Conservation (phyloP, 176 grass and related monocot species). For the Rhynchospora breviuscula region DNA sequence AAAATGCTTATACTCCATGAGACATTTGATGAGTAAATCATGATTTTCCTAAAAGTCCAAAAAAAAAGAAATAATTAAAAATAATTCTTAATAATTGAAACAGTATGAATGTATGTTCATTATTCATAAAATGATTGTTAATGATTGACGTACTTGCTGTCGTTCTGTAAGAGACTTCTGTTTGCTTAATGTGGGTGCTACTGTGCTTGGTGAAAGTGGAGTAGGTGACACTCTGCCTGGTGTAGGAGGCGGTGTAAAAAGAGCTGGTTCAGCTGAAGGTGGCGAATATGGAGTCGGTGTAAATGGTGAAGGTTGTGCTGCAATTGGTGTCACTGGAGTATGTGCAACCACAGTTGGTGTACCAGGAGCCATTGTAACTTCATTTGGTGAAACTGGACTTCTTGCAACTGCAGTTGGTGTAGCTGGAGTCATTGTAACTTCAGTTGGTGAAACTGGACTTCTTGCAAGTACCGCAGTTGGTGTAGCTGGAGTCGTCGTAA, state of each 20-base stretch:
- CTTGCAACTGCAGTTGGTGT: not conserved
- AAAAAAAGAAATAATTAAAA: conserved; percentile 1
- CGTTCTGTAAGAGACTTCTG: conserved; percentile 67
- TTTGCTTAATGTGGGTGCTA: conserved; percentile 64
- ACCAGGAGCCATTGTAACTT: not conserved
- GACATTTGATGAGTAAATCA: conserved; percentile 74
- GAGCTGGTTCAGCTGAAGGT: conserved; percentile 2
- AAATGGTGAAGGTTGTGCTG: not conserved
- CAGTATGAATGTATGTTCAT: not conserved
- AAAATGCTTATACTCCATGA: conserved; percentile 63
- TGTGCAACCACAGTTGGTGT: not conserved
- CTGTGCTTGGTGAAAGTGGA: not conserved
- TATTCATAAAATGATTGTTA: not conserved
- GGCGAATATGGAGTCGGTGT: not conserved
- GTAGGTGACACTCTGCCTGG: not conserved
- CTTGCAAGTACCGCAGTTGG: not conserved
- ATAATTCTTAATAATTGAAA: not conserved
- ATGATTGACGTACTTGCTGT: conserved; percentile 52
- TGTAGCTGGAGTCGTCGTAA: not conserved
- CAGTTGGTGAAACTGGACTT: not conserved
- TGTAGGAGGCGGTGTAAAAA: conserved; percentile 4
- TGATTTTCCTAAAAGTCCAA: conserved; percentile 68
- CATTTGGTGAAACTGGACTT: not conserved
- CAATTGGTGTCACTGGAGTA: not conserved
- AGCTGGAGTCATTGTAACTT: not conserved